phyloP scores from a whole-genome alignment of 2,329 filamentous ascomycete genomes.

The Sporothrix humicola region DNA sequence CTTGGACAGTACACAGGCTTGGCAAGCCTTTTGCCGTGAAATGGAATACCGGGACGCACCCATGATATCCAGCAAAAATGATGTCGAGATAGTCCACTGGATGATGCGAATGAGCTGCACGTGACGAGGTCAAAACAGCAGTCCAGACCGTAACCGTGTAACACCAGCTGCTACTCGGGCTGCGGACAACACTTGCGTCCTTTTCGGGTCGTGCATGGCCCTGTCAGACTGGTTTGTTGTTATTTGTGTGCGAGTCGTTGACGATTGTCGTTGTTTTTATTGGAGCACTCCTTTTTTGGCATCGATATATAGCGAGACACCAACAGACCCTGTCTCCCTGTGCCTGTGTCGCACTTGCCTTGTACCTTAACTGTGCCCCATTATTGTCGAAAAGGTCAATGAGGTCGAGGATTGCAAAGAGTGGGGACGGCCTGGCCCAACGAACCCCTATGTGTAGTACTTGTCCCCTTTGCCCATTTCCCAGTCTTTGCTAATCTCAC shows the following conservation, averaged over 20 bases:
- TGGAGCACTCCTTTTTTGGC: neutral
- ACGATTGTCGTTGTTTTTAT: neutral
- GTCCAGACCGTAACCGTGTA: too few species aligned
- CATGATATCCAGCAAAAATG: slow-evolving; percentile 35
- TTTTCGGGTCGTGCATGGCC: neutral
- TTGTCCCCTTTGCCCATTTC: neutral
- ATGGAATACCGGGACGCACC: slow-evolving; percentile 45
- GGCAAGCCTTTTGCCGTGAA: slow-evolving; percentile 51
- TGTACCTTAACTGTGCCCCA: neutral
- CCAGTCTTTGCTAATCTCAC: neutral
- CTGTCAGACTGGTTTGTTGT: neutral
- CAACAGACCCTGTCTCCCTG: too few species aligned
- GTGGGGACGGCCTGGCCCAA: neutral
- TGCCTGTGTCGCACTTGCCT: too few species aligned
- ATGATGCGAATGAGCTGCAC: neutral
- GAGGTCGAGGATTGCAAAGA: neutral
- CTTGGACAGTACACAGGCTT: slow-evolving; percentile 48
- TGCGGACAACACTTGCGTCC: neutral
- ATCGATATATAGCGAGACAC: neutral
- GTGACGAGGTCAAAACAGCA: too few species aligned
- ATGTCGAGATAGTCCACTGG: neutral
- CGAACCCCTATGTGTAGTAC: neutral
- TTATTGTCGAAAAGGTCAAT: neutral
- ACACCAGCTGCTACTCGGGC: neutral
- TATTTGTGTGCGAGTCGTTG: neutral